A percentile compares a stretch with the other conserved stretches of the same genome.
These are phyloP conservation scores for Apium graveolens DNA, from an alignment of 129 eudicot genomes.

Conservation along the genomic window DNA sequence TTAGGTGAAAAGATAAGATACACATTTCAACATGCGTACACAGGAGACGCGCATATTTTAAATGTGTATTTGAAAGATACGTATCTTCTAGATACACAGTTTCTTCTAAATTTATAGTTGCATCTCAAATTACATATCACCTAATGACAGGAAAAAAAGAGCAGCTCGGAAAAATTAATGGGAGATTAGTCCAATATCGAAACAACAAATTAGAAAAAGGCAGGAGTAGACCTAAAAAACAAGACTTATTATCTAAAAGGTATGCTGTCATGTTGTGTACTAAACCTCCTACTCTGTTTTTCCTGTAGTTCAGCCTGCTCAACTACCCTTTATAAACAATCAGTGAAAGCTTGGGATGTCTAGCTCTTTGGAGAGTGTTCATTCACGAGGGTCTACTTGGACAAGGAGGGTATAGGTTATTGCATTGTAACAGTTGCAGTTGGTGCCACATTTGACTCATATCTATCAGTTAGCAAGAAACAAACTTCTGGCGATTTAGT, in stretches of 20 bases:
- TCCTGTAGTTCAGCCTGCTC: slow-evolving; percentile 53
- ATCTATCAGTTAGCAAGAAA: slow-evolving; percentile 19
- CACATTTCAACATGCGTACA: too few species aligned
- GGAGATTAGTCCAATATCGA: too few species aligned
- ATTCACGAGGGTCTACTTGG: slow-evolving; percentile 15
- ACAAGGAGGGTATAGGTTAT: slow-evolving; percentile 25
- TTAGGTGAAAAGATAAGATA: too few species aligned
- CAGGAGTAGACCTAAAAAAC: background rate
- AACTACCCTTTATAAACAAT: slow-evolving; percentile 39
- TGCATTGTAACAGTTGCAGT: slow-evolving; percentile 6
- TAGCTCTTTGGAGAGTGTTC: slow-evolving; percentile 35
- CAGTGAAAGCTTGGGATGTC: slow-evolving; percentile 47
- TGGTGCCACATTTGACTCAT: slow-evolving; percentile 9
- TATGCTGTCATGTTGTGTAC: slow-evolving; percentile 31
- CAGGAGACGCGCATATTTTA: too few species aligned
- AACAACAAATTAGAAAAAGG: too few species aligned
- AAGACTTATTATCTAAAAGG: slow-evolving; percentile 19
- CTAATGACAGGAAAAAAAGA: background rate
- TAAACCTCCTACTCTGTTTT: slow-evolving; percentile 35
- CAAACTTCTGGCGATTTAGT: background rate
- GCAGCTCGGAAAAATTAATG: too few species aligned
- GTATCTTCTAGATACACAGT: too few species aligned
- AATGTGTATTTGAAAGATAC: background rate
- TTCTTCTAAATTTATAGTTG: background rate
- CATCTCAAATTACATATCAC: background rate